Conservation (phyloP, 139 green algal species). For the Choricystis sp. region DNA sequence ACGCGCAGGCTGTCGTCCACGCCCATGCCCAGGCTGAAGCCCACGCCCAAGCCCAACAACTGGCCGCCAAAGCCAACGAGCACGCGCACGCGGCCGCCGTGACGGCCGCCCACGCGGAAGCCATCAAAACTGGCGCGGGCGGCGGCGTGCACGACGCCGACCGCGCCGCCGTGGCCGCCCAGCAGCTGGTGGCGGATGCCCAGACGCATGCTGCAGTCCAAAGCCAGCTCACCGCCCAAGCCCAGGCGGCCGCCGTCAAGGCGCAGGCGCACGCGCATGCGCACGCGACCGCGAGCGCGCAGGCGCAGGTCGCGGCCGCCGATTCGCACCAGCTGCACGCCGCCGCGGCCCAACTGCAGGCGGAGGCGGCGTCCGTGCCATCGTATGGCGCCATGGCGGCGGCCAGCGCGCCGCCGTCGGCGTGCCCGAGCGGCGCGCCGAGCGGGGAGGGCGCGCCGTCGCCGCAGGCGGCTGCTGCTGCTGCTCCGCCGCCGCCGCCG, state of each 20-base stretch:
- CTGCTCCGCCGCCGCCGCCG: neutral
- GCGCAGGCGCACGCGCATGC: constrained; percentile 39
- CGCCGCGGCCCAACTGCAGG: constrained; percentile 9
- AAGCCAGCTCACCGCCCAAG: constrained; percentile 13
- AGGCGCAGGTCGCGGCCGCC: constrained; percentile 10
- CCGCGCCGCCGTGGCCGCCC: constrained; percentile 12
- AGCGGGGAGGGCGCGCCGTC: neutral
- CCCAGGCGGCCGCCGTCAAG: constrained; percentile 20
- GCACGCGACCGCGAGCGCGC: constrained; percentile 25
- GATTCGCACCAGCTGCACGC: neutral
- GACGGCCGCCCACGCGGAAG: neutral
- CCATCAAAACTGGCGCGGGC: neutral
- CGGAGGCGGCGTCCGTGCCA: constrained; percentile 20
- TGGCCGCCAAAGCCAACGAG: constrained; percentile 8
- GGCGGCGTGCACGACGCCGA: neutral
- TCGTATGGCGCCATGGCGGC: constrained; percentile 6
- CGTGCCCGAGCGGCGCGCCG: neutral
- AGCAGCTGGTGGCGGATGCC: constrained; percentile 18
- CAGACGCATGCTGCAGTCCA: constrained; percentile 23
- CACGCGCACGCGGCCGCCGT: neutral
- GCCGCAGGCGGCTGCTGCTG: neutral
- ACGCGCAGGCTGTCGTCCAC: constrained; percentile 12
- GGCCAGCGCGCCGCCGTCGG: neutral
- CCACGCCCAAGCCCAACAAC: constrained; percentile 8
- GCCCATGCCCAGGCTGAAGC: constrained; percentile 13